Evolutionary conservation across 768 basidiomycete genomes (phyloP), one percentile per base, ranked within the genome.

Genomic region (Rhodotorula kratochvilovae): DNA sequence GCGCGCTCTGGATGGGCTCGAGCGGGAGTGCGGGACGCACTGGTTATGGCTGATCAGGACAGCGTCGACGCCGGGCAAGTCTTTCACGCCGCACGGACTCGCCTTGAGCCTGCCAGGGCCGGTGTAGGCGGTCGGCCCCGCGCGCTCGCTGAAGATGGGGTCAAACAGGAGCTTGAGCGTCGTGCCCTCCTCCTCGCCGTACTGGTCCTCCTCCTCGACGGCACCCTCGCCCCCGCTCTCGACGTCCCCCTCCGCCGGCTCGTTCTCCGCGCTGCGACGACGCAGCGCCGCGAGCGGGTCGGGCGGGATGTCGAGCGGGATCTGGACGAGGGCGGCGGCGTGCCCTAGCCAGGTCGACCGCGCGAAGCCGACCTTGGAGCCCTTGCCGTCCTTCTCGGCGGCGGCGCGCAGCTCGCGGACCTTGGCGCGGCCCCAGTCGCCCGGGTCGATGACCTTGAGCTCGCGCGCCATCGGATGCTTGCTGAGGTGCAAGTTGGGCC

Each of bases 11-110:
- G 23, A 15, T 11, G n/a, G 35, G 1, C n/a, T 29, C n/a, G 45
- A 42, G 53, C n/a, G 35, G 23, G 33, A n/a, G 4, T n/a, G 23
- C 17, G 11, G 17, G 3, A 55, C 39, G 39, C 57, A 84, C 83
- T 84, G 83, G 74, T 84, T 83, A 71, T 84, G 83, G 35, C 80
- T 81, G 57, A 82, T 81, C 5, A 79, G 80, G 31, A 84, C 81
- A 56, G 80, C 81, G 61, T 83, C 81, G 64, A 82, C 74, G 1
- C 79, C 80, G 2, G 83, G 83, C 16, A 84, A 75, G 6, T 83
- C 81, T 23, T 80, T 78, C 12, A 82, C 70, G 16, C 63, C 70
- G 55, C 83, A 84, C 1, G 83, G 83, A 16, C 82, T 74, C 10
- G 79, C 79, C 0, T 81, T 72, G 27, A 80, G 74, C 39, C 83